A percentile compares a stretch with the other conserved stretches of the same genome.
Conservation (phyloP, 768 basidiomycete species). For the Lentinula raphanica region DNA sequence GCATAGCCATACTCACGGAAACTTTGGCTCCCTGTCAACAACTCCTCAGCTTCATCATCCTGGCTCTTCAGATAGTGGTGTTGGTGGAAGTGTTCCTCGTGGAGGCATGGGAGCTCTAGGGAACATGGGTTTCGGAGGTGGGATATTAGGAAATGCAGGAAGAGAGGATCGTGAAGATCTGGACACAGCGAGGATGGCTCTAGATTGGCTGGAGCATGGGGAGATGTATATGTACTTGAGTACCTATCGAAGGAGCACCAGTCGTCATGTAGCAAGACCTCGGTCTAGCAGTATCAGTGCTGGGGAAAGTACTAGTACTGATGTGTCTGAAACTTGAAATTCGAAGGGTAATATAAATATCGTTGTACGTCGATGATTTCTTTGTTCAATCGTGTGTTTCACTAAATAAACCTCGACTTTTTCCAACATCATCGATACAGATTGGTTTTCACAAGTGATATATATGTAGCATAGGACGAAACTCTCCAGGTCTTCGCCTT, state of each 20-base stretch:
- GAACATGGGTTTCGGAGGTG: neutral
- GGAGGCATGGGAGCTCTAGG: slow-evolving; percentile 21
- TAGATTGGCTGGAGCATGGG: slow-evolving; percentile 44
- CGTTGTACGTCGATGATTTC: too few species aligned
- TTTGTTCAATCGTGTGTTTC: too few species aligned
- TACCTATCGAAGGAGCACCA: neutral
- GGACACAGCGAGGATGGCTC: slow-evolving; percentile 47
- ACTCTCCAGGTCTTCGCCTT: too few species aligned
- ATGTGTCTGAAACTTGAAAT: neutral
- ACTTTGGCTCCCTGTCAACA: neutral
- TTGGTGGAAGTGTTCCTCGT: slow-evolving; percentile 14
- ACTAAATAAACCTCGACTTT: too few species aligned
- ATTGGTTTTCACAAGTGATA: too few species aligned
- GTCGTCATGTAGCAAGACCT: neutral
- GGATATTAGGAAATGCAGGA: slow-evolving; percentile 15
- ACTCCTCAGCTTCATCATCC: neutral
- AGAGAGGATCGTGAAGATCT: slow-evolving; percentile 62
- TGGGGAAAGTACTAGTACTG: neutral
- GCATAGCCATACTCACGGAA: neutral
- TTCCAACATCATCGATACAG: too few species aligned
- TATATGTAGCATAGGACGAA: too few species aligned
- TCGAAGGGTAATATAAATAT: too few species aligned
- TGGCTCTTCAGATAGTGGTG: neutral
- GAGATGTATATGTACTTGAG: slow-evolving; percentile 1
- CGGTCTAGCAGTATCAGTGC: neutral